These are phyloP conservation scores for Pelargonium australe DNA, from an alignment of 441 rosid genomes.

Conservation along the genomic window DNA sequence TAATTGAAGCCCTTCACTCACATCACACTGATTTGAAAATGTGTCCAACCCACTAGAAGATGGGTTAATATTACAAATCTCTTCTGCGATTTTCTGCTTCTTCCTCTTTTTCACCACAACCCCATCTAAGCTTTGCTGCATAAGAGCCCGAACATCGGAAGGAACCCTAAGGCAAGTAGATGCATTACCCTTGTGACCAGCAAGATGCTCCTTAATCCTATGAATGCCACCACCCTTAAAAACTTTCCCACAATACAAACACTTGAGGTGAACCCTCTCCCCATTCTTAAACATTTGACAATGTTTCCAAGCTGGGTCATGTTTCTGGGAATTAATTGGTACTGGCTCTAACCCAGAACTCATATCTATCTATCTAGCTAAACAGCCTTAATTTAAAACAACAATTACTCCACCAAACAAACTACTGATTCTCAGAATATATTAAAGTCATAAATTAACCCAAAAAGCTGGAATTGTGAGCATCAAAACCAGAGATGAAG, in stretches of 20 bases:
- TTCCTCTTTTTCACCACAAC: slow-evolving; percentile 51
- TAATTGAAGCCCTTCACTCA: slow-evolving; percentile 25
- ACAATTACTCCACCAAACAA: not conserved
- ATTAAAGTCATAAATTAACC: not conserved
- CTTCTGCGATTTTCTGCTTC: slow-evolving; percentile 38
- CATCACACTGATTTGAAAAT: slow-evolving; percentile 32
- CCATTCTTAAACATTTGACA: slow-evolving; percentile 59
- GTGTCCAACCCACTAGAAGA: slow-evolving; percentile 30
- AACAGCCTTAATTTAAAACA: slow-evolving; percentile 14
- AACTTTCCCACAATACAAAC: slow-evolving; percentile 63
- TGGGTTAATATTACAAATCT: slow-evolving; percentile 30
- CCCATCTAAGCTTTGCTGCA: slow-evolving; percentile 66
- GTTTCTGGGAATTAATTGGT: slow-evolving; percentile 60
- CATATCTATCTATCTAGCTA: slow-evolving; percentile 20
- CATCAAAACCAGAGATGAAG: not conserved
- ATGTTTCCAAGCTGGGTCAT: slow-evolving; percentile 84
- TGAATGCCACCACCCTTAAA: slow-evolving; percentile 97
- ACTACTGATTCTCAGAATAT: not conserved
- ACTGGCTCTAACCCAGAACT: slow-evolving; percentile 50
- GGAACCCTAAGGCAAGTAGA: slow-evolving; percentile 67
- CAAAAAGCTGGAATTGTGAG: not conserved
- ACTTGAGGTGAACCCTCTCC: slow-evolving; percentile 61
- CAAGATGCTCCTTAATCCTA: slow-evolving; percentile 92
- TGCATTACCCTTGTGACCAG: slow-evolving; percentile 80
- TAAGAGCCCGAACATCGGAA: slow-evolving; percentile 43